Conservation (phyloP, 176 grass and related monocot genomes). For the Bolboschoenus planiculmis region DNA sequence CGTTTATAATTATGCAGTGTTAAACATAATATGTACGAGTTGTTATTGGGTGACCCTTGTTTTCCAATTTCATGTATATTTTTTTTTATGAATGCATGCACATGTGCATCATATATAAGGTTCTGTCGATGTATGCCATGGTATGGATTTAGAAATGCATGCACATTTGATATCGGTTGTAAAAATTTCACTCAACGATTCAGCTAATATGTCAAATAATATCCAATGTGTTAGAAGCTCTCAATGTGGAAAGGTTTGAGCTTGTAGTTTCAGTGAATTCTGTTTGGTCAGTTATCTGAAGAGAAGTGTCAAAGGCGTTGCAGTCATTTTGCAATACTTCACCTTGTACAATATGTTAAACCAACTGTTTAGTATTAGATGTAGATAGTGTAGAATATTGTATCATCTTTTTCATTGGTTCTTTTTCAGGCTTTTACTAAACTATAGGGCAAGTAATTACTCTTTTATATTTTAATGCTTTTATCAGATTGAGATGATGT, state of each 20-base stretch:
- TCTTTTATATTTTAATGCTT: neutral
- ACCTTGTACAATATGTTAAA: neutral
- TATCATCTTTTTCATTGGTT: neutral
- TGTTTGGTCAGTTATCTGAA: neutral
- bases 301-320: neutral
- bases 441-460: neutral
- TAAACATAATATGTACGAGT: neutral
- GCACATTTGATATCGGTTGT: neutral
- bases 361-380: neutral
- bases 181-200: neutral
- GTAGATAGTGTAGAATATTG: neutral
- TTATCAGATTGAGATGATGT: constrained; percentile 94
- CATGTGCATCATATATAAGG: neutral
- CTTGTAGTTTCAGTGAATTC: neutral
- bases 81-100: neutral
- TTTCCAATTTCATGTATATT: neutral
- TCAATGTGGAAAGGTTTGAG: neutral
- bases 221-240: neutral
- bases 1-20: neutral
- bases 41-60: neutral
- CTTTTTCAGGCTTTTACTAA: neutral
- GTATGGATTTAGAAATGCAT: neutral
- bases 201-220: neutral
- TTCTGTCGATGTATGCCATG: neutral
- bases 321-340: neutral